These are phyloP conservation scores for Gigaspora rosea DNA, from an alignment of 192 early-diverging fungal species.

Conservation along the genomic window DNA sequence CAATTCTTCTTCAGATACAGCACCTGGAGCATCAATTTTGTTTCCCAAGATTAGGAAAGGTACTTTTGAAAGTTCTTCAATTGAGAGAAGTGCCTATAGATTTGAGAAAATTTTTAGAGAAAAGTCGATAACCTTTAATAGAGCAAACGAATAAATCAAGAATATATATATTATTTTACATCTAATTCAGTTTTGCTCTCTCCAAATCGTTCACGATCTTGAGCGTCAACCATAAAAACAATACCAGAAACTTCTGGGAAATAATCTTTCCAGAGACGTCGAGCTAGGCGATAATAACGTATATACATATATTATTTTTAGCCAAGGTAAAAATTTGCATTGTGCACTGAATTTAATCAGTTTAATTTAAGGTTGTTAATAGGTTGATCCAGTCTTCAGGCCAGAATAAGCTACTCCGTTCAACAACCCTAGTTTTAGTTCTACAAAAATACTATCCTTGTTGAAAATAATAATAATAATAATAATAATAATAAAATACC, in stretches of 20 bases:
- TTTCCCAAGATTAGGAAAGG: slow-evolving; percentile 98
- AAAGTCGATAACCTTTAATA: neutral
- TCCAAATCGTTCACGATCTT: slow-evolving; percentile 78
- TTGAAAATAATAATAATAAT: neutral
- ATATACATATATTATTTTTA: too few species aligned
- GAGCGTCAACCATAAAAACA: slow-evolving; percentile 96
- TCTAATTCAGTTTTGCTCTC: slow-evolving; percentile 96
- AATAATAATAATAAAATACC: slow-evolving; percentile 46
- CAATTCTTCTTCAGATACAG: slow-evolving; percentile 92
- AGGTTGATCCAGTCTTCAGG: too few species aligned
- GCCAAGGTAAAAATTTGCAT: too few species aligned
- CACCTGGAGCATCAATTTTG: slow-evolving; percentile 96
- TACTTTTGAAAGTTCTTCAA: slow-evolving; percentile 89
- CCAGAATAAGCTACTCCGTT: too few species aligned
- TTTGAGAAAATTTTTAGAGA: neutral
- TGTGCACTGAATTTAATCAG: too few species aligned
- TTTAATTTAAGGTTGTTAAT: too few species aligned
- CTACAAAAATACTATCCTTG: too few species aligned
- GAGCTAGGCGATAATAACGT: slow-evolving; percentile 54
- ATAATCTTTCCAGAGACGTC: slow-evolving; percentile 98
- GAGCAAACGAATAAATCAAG: neutral
- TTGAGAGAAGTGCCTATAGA: slow-evolving; percentile 78
- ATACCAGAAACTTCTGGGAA: slow-evolving; percentile 98
- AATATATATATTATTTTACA: slow-evolving; percentile 46
- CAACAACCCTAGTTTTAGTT: too few species aligned